phyloP scores from a whole-genome alignment of 2,329 filamentous ascomycete genomes.

The Falciphora oryzae region DNA sequence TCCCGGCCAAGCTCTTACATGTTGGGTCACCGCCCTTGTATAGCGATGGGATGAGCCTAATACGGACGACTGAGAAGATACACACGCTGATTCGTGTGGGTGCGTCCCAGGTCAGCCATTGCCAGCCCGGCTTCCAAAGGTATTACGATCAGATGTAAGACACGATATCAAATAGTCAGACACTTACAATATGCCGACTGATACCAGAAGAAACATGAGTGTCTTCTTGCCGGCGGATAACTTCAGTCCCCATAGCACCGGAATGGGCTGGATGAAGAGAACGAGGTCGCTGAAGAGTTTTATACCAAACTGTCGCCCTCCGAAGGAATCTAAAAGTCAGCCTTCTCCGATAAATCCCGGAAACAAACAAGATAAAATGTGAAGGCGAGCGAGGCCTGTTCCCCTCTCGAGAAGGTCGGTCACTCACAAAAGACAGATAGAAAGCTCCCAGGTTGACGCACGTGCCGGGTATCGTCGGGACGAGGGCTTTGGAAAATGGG shows the following conservation, averaged over 20 bases:
- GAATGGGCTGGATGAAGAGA: constrained; percentile 10
- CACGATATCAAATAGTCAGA: neutral
- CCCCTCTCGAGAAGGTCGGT: neutral
- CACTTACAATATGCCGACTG: constrained; percentile 3
- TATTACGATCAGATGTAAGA: too few relatives aligned
- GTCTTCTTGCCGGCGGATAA: constrained; percentile 3
- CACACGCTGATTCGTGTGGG: constrained; percentile 1
- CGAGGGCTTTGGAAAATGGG: constrained; percentile 6
- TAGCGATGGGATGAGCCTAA: neutral
- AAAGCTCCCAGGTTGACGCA: constrained; percentile 3
- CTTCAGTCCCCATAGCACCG: constrained; percentile 4
- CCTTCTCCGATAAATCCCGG: neutral
- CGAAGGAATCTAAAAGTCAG: neutral
- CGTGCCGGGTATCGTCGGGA: neutral
- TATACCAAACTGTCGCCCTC: constrained; percentile 6
- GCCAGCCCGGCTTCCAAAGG: neutral
- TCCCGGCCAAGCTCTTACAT: constrained; percentile 6
- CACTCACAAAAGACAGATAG: constrained; percentile 8
- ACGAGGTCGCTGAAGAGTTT: constrained; percentile 8
- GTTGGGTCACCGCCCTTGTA: constrained; percentile 8
- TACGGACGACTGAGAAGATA: constrained; percentile 8
- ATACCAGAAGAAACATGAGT: neutral
- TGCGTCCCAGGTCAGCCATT: neutral
- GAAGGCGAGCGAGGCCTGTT: neutral
- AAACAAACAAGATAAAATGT: neutral